Percentiles rank a stretch among this genome's conserved stretches.
These are phyloP conservation scores for Monosporascus sp. DNA, from an alignment of 2,329 filamentous ascomycete genomes.

Conservation along the genomic window DNA sequence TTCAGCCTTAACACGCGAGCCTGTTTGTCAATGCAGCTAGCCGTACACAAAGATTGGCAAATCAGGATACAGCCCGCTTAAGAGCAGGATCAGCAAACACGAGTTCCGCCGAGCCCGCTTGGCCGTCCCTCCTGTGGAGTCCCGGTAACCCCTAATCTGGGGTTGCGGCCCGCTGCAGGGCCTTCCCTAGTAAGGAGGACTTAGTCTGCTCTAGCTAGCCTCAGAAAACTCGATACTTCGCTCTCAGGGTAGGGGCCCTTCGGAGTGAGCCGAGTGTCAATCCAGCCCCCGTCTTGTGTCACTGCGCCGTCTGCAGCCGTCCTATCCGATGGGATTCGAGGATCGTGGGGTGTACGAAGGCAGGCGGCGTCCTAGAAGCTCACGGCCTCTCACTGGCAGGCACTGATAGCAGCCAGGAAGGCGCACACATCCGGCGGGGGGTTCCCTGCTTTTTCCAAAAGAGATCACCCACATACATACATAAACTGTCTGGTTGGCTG, in stretches of 20 bases:
- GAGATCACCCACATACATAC: too few relatives aligned
- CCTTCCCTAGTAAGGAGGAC: too few relatives aligned
- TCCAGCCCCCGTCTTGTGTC: background rate
- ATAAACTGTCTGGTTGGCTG: too few relatives aligned
- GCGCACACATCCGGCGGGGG: background rate
- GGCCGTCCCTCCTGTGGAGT: background rate
- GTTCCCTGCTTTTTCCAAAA: slow-evolving; percentile 1
- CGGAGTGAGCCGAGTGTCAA: background rate
- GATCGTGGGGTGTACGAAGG: background rate
- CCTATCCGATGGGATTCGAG: too few relatives aligned
- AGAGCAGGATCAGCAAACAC: background rate
- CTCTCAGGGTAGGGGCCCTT: background rate
- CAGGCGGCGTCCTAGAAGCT: background rate
- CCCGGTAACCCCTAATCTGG: background rate
- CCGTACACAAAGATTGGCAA: background rate
- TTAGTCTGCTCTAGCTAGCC: too few relatives aligned
- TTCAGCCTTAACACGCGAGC: too few relatives aligned
- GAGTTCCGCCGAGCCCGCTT: background rate
- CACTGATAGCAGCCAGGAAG: too few relatives aligned
- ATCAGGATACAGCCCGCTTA: too few relatives aligned
- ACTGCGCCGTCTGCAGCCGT: background rate
- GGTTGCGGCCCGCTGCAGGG: background rate
- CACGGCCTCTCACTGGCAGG: background rate
- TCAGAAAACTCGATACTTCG: too few relatives aligned
- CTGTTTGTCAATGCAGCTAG: too few relatives aligned